These are phyloP conservation scores for Cryptococcus hybrid DNA, from an alignment of 1,284 basidiomycete genomes.

Conservation along the genomic window DNA sequence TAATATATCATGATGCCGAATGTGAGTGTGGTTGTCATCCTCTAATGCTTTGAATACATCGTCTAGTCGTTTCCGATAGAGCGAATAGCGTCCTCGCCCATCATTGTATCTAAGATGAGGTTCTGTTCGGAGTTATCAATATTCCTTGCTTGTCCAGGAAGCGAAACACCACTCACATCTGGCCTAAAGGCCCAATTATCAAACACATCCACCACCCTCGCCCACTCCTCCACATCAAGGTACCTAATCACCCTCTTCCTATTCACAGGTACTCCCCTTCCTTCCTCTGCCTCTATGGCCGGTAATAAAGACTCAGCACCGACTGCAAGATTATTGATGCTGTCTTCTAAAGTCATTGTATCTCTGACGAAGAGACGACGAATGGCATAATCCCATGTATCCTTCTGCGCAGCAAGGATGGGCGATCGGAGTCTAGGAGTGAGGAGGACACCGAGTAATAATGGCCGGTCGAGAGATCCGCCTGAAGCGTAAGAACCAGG, in stretches of 20 bases:
- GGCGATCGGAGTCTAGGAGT: conserved; percentile 46
- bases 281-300: conserved; percentile 8
- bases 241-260: conserved; percentile 21
- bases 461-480: conserved; percentile 20
- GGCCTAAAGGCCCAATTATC: conserved; percentile 47
- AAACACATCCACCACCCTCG: conserved; percentile 44
- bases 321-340: conserved; percentile 49
- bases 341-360: conserved; percentile 57
- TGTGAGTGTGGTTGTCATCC: no score
- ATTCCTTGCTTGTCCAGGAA: not conserved
- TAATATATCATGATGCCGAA: no score
- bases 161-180: conserved; percentile 24
- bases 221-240: conserved; percentile 34
- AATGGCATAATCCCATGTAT: conserved; percentile 78
- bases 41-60: no score
- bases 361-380: conserved; percentile 71
- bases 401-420: conserved; percentile 59
- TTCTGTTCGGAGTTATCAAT: not conserved
- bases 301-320: conserved; percentile 30
- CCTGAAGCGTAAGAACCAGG: not conserved
- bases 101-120: not conserved
- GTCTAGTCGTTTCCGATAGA: not conserved
- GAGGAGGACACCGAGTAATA: conserved; percentile 34
- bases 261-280: conserved; percentile 20
- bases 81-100: not conserved